These are phyloP conservation scores for Paragyromitra xinjiangensis DNA, from an alignment of 495 filamentous ascomycete species.

Conservation along the genomic window DNA sequence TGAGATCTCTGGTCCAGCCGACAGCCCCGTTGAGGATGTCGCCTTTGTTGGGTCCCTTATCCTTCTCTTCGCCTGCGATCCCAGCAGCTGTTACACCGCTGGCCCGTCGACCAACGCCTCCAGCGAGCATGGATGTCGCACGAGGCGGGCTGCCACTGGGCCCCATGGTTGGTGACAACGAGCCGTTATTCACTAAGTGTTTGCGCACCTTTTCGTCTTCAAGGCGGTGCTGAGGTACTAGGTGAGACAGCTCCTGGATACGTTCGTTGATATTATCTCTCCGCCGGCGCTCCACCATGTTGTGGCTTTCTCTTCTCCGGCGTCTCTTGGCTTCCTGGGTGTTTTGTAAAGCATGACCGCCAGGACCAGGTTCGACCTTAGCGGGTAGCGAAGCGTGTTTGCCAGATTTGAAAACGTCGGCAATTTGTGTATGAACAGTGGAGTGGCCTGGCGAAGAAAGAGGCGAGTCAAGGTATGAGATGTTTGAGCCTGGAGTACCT, in stretches of 20 bases:
- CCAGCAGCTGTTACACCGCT: slow-evolving; percentile 73
- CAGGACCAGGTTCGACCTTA: slow-evolving; percentile 68
- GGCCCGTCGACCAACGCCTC: slow-evolving; percentile 79
- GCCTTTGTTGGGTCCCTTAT: slow-evolving; percentile 98
- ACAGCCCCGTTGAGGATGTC: slow-evolving; percentile 98
- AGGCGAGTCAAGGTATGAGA: slow-evolving; percentile 75
- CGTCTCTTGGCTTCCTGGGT: slow-evolving; percentile 92
- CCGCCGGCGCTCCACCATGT: slow-evolving; percentile 90
- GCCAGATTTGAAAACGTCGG: slow-evolving; percentile 73
- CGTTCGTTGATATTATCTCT: slow-evolving; percentile 98
- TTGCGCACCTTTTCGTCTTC: slow-evolving; percentile 98
- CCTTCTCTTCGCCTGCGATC: slow-evolving; percentile 92
- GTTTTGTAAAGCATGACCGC: slow-evolving; percentile 63
- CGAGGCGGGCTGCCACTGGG: slow-evolving; percentile 71
- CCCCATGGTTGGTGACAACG: slow-evolving; percentile 80
- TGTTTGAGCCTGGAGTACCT: slow-evolving; percentile 70
- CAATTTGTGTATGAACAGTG: slow-evolving; percentile 70
- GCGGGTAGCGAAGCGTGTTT: slow-evolving; percentile 75
- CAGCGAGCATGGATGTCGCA: slow-evolving; percentile 89
- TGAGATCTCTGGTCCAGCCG: slow-evolving; percentile 94
- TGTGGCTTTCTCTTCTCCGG: slow-evolving; percentile 90
- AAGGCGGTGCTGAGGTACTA: slow-evolving; percentile 89
- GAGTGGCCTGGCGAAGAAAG: slow-evolving; percentile 68
- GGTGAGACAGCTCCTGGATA: slow-evolving; percentile 92
- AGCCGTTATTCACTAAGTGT: slow-evolving; percentile 87